A percentile compares a stretch with the other conserved stretches of the same genome.
Evolutionary conservation across 768 basidiomycete genomes (phyloP).

Genomic region (Cyclocybe cylindracea): DNA sequence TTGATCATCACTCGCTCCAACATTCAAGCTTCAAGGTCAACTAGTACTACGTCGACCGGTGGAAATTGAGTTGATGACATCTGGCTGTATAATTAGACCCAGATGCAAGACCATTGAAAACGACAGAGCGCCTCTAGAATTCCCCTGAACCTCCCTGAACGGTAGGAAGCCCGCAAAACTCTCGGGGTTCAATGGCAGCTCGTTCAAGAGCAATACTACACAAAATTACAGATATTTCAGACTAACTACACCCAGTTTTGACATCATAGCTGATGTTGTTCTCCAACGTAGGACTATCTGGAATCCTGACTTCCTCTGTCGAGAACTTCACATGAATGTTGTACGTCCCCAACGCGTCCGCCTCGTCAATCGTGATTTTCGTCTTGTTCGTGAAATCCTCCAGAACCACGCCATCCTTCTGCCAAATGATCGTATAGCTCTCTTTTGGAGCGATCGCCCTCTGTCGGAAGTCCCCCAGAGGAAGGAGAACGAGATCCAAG

Average conservation of each 20-base stretch:
- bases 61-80: too few species aligned
- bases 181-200: too few species aligned
- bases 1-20: too few species aligned
- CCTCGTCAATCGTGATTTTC: slow-evolving; percentile 37
- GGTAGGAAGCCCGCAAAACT: too few species aligned
- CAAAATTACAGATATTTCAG: too few species aligned
- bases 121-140: too few species aligned
- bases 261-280: not conserved
- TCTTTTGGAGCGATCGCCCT: slow-evolving; percentile 22
- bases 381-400: slow-evolving; percentile 52
- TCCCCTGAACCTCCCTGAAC: too few species aligned
- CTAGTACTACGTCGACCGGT: too few species aligned
- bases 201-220: too few species aligned
- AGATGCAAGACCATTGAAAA: too few species aligned
- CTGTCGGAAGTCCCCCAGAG: slow-evolving; percentile 58
- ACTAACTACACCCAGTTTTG: not conserved
- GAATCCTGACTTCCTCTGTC: slow-evolving; percentile 57
- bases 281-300: slow-evolving; percentile 1
- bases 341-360: slow-evolving; percentile 41
- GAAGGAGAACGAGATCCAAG: slow-evolving; percentile 54
- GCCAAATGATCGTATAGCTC: slow-evolving; percentile 60
- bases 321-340: slow-evolving; percentile 47
- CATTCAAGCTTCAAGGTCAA: too few species aligned
- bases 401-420: slow-evolving; percentile 45
- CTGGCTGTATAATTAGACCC: too few species aligned